Conservation (phyloP, 441 rosid genomes). For the Biscutella laevigata region DNA sequence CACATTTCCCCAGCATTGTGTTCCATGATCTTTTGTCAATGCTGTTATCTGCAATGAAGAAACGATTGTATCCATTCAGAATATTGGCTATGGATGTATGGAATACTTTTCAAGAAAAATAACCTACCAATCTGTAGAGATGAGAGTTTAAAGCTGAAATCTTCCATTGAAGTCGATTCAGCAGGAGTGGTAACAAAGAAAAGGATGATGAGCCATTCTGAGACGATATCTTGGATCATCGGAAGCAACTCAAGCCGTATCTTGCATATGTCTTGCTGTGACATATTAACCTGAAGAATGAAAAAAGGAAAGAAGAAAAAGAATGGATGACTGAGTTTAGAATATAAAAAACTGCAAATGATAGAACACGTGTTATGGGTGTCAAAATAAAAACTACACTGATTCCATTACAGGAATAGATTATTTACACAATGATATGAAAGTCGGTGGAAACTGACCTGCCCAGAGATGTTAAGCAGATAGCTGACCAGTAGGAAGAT, state of each 20-base stretch:
- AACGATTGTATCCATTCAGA: conserved; percentile 1
- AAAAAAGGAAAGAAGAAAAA: conserved; percentile 2
- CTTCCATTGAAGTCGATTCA: conserved; percentile 67
- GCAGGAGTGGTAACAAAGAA: conserved; percentile 70
- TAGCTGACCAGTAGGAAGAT: conserved; percentile 71
- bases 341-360: not conserved
- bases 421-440: conserved; percentile 1
- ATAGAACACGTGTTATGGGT: not conserved
- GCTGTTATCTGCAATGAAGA: conserved; percentile 47
- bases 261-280: conserved; percentile 57
- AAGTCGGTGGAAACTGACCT: conserved; percentile 46
- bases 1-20: conserved; percentile 72
- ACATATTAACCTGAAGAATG: conserved; percentile 61
- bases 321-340: not conserved
- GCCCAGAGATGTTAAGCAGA: conserved; percentile 64
- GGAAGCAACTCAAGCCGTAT: conserved; percentile 83
- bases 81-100: not conserved
- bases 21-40: conserved; percentile 66
- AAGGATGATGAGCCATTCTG: conserved; percentile 80
- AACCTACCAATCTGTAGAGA: conserved; percentile 75
- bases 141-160: conserved; percentile 91
- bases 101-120: conserved; percentile 4
- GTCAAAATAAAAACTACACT: conserved; percentile 1
- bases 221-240: conserved; percentile 75
- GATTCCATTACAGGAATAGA: conserved; percentile 2